Evolutionary conservation across 352 stramenopile genomes (phyloP).

Genomic region (Phytophthora europaea): DNA sequence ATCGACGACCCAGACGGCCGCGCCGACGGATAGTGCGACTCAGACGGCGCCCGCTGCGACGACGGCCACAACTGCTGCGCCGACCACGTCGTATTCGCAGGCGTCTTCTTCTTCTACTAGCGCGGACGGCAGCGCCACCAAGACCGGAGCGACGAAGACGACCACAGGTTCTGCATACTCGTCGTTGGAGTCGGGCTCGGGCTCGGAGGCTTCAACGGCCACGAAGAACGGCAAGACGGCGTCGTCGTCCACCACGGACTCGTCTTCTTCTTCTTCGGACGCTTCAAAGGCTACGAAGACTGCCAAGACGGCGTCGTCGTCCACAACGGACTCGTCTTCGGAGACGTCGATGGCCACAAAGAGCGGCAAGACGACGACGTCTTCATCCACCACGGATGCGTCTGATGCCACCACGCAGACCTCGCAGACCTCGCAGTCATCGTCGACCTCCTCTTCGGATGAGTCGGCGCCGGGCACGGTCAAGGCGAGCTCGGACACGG

Average conservation of each 20-base stretch:
- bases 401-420: conserved; percentile 12
- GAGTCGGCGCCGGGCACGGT: conserved; percentile 40
- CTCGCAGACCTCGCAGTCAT: conserved; percentile 10
- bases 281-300: not conserved
- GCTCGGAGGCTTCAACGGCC: not conserved
- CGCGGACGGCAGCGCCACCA: conserved; percentile 6
- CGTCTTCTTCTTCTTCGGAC: not conserved
- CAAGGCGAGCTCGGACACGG: conserved; percentile 45
- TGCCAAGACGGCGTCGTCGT: conserved; percentile 21
- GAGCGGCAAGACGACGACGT: conserved; percentile 17
- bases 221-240: conserved; percentile 4
- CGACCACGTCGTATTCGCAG: conserved; percentile 8
- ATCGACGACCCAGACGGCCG: conserved; percentile 12
- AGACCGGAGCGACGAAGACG: conserved; percentile 9
- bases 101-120: conserved; percentile 1
- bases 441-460: conserved; percentile 6
- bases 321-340: conserved; percentile 5
- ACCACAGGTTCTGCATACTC: not conserved
- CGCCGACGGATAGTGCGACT: conserved; percentile 5
- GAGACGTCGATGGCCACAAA: conserved; percentile 8
- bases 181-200: not conserved
- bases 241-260: conserved; percentile 2
- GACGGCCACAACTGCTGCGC: conserved; percentile 4
- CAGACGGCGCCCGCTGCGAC: conserved; percentile 6
- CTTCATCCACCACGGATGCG: conserved; percentile 6